Base-by-base conservation (phyloP, 1,284 basidiomycete species). In the Marasmius fiardii region DNA sequence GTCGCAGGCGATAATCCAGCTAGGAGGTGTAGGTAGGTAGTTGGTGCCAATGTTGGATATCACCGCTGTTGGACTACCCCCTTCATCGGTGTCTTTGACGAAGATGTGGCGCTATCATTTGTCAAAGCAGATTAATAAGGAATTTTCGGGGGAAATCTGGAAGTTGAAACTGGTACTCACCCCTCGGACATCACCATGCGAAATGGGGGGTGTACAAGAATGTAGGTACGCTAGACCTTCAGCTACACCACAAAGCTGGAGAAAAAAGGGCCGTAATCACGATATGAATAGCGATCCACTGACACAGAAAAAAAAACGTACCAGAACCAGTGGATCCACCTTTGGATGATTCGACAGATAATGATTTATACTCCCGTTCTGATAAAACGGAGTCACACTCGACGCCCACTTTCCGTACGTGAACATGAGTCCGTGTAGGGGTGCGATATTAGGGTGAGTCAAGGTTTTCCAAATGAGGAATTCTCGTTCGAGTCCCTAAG, bases 41-140 rank as follows among this genome's bases (percentile, higher is more conserved):
- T 58, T 53, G 12, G 65, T 51, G n/a, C 65, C 64, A 12, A 65
- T 57, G 50, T 69, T 65, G 1, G 65, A 58, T 11, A 71, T 49
- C 20, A 59, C 53, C 4, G 28, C 28, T 31, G 28, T 31, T 1
- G 69, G 61, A 8, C 59, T 49, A 0, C 63, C 65, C 4, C 54
- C 23, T 10, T 10, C 28, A 10, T 31, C 28, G 28, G 4, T 10
- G 12, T 64, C 60, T n/a, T 61, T 57, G 21, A 70, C 65, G 35
- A 65, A 56, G 47, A 71, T 65, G 43, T 70, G 68, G 37, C 56
- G 58, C 67, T 70, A 43, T 6, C 11, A 12, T 24, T 41, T 5
- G n/a, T 28, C 4, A 43, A 33, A 52, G 34, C 20, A 33, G 2
- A 28, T 10, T 1, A n/a, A 23, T 47, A 20, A 10, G 39, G 18